Evolutionary conservation across 306 rosid species (phyloP), one percentile per base, ranked within the genome.

Genomic region (Quercus berberidifolia): DNA sequence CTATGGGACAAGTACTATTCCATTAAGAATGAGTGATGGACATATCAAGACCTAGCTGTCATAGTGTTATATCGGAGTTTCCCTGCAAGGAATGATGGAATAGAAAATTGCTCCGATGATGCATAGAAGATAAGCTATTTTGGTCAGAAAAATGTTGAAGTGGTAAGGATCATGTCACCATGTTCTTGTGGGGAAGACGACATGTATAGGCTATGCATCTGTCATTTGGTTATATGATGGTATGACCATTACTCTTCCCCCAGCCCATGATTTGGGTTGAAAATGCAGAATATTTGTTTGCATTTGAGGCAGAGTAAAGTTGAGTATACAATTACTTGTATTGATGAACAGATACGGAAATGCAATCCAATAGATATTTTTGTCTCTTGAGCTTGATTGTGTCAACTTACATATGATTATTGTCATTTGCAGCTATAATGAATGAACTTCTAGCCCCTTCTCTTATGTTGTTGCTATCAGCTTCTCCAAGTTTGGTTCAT

Each of bases 1-100:
- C 94, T 93, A 5, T 85, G 88, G 82, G 97, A 93, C 35, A 96
- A 90, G 83, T 96, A 90, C 79, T 83, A 86, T 83, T 91, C 98
- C 60, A 96, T 91, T 88, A 91, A 94, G 78, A 93, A 96, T 28
- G 99, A 96, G 87, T 96, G 86, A 96, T 75, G 49, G 64, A 68
- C 60, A 11, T 69, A 21, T 21, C n/a, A 72, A 30, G 58, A 55
- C 30, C 33, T 25, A 18, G 10, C 31, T 20, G 6, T 49, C 15
- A 38, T 38, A 49, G 21, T n/a, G 77, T 31, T n/a, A 31, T 57
- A n/a, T 62, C 26, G 57, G 67, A 20, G 14, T 81, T 51, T 4
- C 21, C 46, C 49, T 20, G 84, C 17, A 49, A 68, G 18, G 55
- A 30, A 3, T 18, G 21, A 0, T 65, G 65, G 41, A 64, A 55